Evolutionary conservation across 768 basidiomycete genomes (phyloP), one percentile per base, ranked within the genome.

Genomic region (Plicaturopsis crispa): DNA sequence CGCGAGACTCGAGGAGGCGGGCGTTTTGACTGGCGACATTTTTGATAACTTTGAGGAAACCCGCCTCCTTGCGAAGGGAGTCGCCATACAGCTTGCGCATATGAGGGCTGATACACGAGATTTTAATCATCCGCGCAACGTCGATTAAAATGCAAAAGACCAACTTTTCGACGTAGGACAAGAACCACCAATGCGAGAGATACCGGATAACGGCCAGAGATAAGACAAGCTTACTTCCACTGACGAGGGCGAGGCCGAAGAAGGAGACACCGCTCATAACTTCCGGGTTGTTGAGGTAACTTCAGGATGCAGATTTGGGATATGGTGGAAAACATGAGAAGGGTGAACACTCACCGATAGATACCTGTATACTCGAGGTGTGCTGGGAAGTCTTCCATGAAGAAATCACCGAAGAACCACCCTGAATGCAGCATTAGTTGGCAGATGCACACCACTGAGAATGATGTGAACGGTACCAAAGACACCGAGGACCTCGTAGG

Each of bases 321-420:
- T 30, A 34, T 26, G 14, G 14, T 26, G 6, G n/a, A 7, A 8
- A 26, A 17, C 8, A 23, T 11, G 28, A 24, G 26, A 35, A 39
- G 36, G 24, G 28, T 17, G 20, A 43, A 43, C 18, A 49, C 65
- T 35, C 51, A 91, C 79, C 94, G 80, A 62, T 94, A 99, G 48
- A 99, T 97, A 22, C 96, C 96, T 37, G 91, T 93, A 56, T 98
- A 98, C 42, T 93, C 90, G 6, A 98, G 66, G 43, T 87, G 78
- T 0, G 84, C 65, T 3, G 94, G 90, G 58, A 88, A 93, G 45
- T 91, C 84, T 50, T 94, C 89, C 63, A 93, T 84, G 69, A 93
- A 93, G 64, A 94, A 94, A 61, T 94, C 90, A 17, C 91, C 92
- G 49, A 96, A 99, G 63, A 97, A 93, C 96, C 96, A 99, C 18